Conservation (phyloP, 2,329 filamentous ascomycete species). For the Penicillium glabrum region DNA sequence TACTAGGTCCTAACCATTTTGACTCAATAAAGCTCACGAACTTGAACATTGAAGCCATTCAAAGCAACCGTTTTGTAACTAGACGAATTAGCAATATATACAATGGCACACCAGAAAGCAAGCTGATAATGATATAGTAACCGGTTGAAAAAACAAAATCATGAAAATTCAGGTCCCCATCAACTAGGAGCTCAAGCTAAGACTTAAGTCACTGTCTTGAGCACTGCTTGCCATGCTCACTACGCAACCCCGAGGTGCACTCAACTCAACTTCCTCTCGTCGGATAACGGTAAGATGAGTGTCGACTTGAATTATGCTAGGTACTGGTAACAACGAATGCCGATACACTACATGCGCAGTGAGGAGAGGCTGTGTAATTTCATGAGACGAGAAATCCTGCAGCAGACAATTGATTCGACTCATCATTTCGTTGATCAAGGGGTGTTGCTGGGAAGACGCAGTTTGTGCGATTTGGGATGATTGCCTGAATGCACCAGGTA, state of each 20-base stretch:
- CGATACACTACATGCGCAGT: slow-evolving; percentile 30
- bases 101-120: neutral
- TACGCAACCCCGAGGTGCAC: neutral
- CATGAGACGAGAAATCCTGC: slow-evolving; percentile 12
- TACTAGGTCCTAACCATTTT: neutral
- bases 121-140: neutral
- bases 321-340: slow-evolving; percentile 30
- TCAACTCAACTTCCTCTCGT: neutral
- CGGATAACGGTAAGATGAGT: slow-evolving; percentile 23
- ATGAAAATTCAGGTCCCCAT: neutral
- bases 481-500: slow-evolving; percentile 13
- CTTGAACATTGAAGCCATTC: neutral
- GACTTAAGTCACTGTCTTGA: neutral
- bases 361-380: slow-evolving; percentile 22
- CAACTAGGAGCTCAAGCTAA: neutral
- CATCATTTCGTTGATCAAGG: slow-evolving; percentile 25
- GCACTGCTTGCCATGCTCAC: neutral
- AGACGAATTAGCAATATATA: neutral
- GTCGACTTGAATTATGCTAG: slow-evolving; percentile 22
- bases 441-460: neutral
- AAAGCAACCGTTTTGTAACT: neutral
- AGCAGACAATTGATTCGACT: slow-evolving; percentile 32
- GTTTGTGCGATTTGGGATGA: neutral
- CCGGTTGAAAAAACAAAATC: neutral
- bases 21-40: neutral